Evolutionary conservation across 805 yeast species (phyloP).

Genomic region (Cyberlindnera samutprakarnensis): DNA sequence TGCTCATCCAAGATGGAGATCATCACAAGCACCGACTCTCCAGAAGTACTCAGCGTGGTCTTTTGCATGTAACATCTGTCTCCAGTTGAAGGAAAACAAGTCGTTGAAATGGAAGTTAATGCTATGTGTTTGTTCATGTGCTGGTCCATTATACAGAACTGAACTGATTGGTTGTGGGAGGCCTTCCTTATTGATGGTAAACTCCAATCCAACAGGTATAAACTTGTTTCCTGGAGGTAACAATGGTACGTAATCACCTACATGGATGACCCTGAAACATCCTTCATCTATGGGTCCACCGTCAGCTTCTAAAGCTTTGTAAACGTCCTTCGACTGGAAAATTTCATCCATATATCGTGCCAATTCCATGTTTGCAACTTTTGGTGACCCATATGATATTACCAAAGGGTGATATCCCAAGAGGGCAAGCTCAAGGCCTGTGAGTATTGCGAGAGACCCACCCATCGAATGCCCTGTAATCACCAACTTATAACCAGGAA

Average conservation of each 20-base stretch:
- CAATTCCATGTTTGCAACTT: constrained; percentile 48
- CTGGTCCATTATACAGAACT: constrained; percentile 13
- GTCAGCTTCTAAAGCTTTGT: too few relatives aligned
- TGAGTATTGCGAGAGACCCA: constrained; percentile 58
- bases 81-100: constrained; percentile 11
- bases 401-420: constrained; percentile 50
- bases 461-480: constrained; percentile 73
- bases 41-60: constrained; percentile 18
- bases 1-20: constrained; percentile 2
- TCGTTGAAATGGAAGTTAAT: constrained; percentile 11
- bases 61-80: constrained; percentile 11
- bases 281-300: too few relatives aligned
- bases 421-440: constrained; percentile 53
- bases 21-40: constrained; percentile 12
- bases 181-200: constrained; percentile 26
- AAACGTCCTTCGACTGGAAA: constrained; percentile 36
- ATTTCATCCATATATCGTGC: constrained; percentile 44
- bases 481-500: constrained; percentile 44
- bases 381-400: constrained; percentile 62
- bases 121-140: constrained; percentile 8
- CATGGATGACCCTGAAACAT: constrained; percentile 48
- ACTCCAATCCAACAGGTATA: constrained; percentile 28
- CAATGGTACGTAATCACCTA: constrained; percentile 49
- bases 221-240: constrained; percentile 44
- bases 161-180: constrained; percentile 28